These are phyloP conservation scores for Panicum virgatum DNA, from an alignment of 202 grass and related monocot genomes.

Conservation along the genomic window DNA sequence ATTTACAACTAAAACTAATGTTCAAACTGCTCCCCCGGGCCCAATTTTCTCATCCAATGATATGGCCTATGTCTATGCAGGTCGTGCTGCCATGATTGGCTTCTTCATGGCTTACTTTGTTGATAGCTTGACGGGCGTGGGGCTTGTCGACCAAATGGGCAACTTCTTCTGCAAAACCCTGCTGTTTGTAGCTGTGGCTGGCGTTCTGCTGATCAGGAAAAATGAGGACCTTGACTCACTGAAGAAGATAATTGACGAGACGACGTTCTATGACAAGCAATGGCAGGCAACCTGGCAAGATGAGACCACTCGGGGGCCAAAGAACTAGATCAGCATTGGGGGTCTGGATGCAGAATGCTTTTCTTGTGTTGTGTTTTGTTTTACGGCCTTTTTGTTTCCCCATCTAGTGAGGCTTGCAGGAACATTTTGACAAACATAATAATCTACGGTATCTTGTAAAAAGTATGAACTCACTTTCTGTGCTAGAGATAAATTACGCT, in stretches of 20 bases:
- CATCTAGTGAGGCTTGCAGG: constrained; percentile 21
- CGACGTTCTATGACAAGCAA: constrained; percentile 92
- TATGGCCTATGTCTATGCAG: constrained; percentile 37
- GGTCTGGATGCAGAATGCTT: neutral
- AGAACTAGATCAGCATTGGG: constrained; percentile 46
- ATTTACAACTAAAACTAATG: neutral
- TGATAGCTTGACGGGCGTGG: constrained; percentile 81
- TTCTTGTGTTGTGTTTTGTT: constrained; percentile 9
- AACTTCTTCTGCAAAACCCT: constrained; percentile 99
- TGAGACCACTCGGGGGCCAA: constrained; percentile 46
- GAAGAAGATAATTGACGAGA: constrained; percentile 84
- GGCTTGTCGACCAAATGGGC: constrained; percentile 82
- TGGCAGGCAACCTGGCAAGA: constrained; percentile 97
- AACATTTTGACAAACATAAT: constrained; percentile 1
- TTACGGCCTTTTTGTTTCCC: constrained; percentile 18
- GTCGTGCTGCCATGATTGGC: constrained; percentile 95
- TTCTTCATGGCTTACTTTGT: constrained; percentile 99
- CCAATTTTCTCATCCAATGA: neutral
- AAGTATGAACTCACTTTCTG: constrained; percentile 21
- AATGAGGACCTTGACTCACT: constrained; percentile 75
- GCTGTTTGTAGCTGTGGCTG: constrained; percentile 73
- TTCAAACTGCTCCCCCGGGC: neutral
- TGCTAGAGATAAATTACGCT: constrained; percentile 27
- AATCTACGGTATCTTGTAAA: constrained; percentile 44
- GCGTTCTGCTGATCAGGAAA: constrained; percentile 79